Conservation (phyloP, 1,284 basidiomycete genomes). For the Thelephora terrestris region DNA sequence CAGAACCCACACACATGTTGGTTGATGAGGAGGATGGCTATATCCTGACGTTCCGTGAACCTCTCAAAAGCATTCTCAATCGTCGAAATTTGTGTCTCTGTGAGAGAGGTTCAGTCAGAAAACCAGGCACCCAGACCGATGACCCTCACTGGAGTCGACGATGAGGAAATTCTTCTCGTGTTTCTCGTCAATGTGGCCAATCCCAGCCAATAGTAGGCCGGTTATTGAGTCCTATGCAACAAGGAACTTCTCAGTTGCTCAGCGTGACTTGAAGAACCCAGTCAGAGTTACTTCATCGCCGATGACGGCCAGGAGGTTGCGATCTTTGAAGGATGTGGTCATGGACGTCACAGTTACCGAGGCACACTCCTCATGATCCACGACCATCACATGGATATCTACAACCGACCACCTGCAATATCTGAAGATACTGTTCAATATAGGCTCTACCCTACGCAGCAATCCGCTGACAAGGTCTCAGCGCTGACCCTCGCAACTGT, state of each 20-base stretch:
- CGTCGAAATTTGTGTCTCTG: constrained; percentile 82
- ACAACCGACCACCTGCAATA: constrained; percentile 64
- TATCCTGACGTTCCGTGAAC: constrained; percentile 86
- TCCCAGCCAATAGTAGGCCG: constrained; percentile 83
- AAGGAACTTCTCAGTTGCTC: neutral
- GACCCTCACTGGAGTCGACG: constrained; percentile 74
- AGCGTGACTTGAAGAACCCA: neutral
- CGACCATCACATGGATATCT: constrained; percentile 33
- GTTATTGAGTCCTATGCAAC: constrained; percentile 81
- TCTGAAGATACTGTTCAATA: constrained; percentile 83
- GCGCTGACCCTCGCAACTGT: constrained; percentile 62
- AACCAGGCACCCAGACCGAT: constrained; percentile 1
- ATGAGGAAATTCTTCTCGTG: constrained; percentile 96
- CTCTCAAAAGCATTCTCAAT: constrained; percentile 90
- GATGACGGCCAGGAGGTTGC: constrained; percentile 84
- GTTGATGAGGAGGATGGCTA: constrained; percentile 94
- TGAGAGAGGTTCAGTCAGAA: neutral
- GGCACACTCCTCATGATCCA: neutral
- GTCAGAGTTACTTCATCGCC: constrained; percentile 62
- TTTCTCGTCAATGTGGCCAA: constrained; percentile 80
- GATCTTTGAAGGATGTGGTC: constrained; percentile 62
- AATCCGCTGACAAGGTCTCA: constrained; percentile 43
- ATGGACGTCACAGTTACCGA: constrained; percentile 1
- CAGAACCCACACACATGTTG: constrained; percentile 65
- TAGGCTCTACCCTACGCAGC: constrained; percentile 49